Base-by-base conservation (phyloP, 2,329 filamentous ascomycete genomes). In the Alternaria alternata region DNA sequence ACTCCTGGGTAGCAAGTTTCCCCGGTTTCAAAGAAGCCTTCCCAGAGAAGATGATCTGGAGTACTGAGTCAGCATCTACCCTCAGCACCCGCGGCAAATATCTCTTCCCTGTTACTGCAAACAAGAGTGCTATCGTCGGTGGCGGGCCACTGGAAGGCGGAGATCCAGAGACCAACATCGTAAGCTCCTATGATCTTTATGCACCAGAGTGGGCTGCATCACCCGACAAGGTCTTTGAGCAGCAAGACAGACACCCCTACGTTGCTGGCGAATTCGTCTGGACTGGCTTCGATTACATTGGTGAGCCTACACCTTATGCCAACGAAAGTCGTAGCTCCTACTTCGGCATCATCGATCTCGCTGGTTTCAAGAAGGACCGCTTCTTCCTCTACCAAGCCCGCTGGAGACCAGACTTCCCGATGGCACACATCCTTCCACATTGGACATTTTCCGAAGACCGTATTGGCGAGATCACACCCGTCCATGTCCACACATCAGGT, bases 281-380 rank as follows among this genome's bases (percentile, higher is more conserved):
- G 84, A 80, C 82, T 0, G 84, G 84, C 0, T 84, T 74, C 63
- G 83, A 85, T 59, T 85, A 85, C 67, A 65, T 85, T 9, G 83
- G 83, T 22, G 83, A 85, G 68, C 83, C 83, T 2, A 83, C 81
- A 8, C 83, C 83, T 0, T 86, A 83, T 65, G 75, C 83, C 62
- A 75, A 83, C 59, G 54, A 69, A 1, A 75, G 83, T 4, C 81
- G 84, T 11, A 85, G 82, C 68, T 84, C 82, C 2, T 87, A 87
- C 68, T 87, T 82, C 46, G 85, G 85, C 9, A 86, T 87, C 58
- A 80, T 87, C 30, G 85, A 87, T 55, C 75, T 87, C 7, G 85
- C 85, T 0, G 85, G 85, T 0, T 87, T 87, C 73, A 80, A 78
- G 56, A 87, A 87, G 71, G 85, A 87, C 59, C 78, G 85, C 1